phyloP scores from a whole-genome alignment of 1,284 basidiomycete genomes.

The Puccinia coronata region DNA sequence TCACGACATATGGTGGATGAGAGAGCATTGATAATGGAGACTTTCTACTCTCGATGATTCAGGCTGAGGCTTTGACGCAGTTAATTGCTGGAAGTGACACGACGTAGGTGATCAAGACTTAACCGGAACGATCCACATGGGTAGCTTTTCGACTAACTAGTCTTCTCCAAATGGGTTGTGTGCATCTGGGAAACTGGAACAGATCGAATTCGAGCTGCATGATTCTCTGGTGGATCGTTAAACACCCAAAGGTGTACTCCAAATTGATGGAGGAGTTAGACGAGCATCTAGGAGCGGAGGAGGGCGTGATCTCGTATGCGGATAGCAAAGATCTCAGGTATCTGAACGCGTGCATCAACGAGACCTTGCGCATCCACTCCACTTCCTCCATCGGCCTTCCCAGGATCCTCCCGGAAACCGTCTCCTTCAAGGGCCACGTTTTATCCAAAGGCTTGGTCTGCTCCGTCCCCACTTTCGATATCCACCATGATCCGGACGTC shows the following conservation, averaged over 20 bases:
- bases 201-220: slow-evolving; percentile 60
- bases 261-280: slow-evolving; percentile 80
- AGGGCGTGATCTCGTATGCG: slow-evolving; percentile 52
- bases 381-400: slow-evolving; percentile 75
- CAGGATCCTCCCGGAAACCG: slow-evolving; percentile 71
- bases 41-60: slow-evolving; percentile 54
- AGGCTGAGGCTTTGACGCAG: slow-evolving; percentile 36
- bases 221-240: slow-evolving; percentile 77
- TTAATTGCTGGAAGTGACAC: slow-evolving; percentile 49
- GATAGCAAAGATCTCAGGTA: slow-evolving; percentile 54
- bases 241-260: slow-evolving; percentile 67
- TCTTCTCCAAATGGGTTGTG: not conserved
- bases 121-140: not conserved
- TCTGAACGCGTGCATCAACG: slow-evolving; percentile 77
- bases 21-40: slow-evolving; percentile 68
- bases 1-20: slow-evolving; percentile 66
- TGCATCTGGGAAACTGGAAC: not conserved
- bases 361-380: slow-evolving; percentile 77
- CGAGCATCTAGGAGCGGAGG: slow-evolving; percentile 68
- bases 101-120: slow-evolving; percentile 66
- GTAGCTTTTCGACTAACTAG: too few species aligned
- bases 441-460: slow-evolving; percentile 62
- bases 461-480: slow-evolving; percentile 66
- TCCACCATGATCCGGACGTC: slow-evolving; percentile 70
- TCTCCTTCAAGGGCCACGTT: slow-evolving; percentile 65